Evolutionary conservation across 2,329 filamentous ascomycete species (phyloP).

Genomic region (Stagonosporopsis tanaceti): DNA sequence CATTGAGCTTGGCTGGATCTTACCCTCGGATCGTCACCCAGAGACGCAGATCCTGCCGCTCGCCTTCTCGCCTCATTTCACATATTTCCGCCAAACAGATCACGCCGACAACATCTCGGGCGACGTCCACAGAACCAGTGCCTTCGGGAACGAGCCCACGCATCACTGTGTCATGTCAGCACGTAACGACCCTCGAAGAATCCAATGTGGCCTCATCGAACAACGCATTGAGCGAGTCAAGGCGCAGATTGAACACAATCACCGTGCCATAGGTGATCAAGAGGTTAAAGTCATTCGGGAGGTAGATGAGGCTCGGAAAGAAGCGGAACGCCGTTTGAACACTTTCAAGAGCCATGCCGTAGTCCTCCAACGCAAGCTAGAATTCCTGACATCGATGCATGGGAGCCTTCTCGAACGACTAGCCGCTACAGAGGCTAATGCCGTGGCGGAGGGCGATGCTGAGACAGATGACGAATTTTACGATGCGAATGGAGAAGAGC

Average conservation of each 20-base stretch:
- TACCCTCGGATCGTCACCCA: slow-evolving; percentile 87
- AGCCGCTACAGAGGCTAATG: slow-evolving; percentile 64
- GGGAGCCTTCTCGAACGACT: slow-evolving; percentile 64
- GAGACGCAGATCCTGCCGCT: slow-evolving; percentile 94
- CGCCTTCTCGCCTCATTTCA: slow-evolving; percentile 91
- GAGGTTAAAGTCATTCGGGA: slow-evolving; percentile 69
- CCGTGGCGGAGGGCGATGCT: slow-evolving; percentile 53
- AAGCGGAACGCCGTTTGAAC: slow-evolving; percentile 64
- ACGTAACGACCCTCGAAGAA: slow-evolving; percentile 77
- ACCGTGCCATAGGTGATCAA: slow-evolving; percentile 75
- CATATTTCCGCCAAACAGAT: slow-evolving; percentile 96
- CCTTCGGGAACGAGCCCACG: slow-evolving; percentile 91
- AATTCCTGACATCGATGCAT: slow-evolving; percentile 66
- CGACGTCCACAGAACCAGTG: slow-evolving; percentile 83
- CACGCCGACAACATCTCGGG: slow-evolving; percentile 80
- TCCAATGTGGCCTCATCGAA: slow-evolving; percentile 86
- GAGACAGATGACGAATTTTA: slow-evolving; percentile 56
- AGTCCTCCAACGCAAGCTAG: slow-evolving; percentile 64
- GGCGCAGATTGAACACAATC: slow-evolving; percentile 78
- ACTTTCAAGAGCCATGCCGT: slow-evolving; percentile 64
- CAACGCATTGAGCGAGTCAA: slow-evolving; percentile 80
- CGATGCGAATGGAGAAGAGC: slow-evolving; percentile 63
- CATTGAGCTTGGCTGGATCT: slow-evolving; percentile 95
- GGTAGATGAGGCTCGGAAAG: slow-evolving; percentile 61
- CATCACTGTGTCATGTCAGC: slow-evolving; percentile 93